Conservation (phyloP, 768 basidiomycete species). For the Mycena venus region DNA sequence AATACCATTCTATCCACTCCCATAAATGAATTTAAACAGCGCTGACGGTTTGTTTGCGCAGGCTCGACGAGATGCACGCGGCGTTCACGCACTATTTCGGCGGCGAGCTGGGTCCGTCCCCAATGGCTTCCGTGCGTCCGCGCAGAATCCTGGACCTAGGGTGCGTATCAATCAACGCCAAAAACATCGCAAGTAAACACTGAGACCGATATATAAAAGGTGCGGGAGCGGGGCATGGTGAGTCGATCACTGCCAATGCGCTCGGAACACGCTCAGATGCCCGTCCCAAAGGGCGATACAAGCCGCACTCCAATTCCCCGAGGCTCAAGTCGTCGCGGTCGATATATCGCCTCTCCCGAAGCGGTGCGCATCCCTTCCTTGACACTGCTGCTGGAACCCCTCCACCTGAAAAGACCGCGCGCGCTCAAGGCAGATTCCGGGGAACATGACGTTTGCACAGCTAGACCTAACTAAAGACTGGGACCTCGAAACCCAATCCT, state of each 20-base stretch:
- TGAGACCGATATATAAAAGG: too few species aligned
- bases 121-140: background rate
- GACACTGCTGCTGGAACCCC: background rate
- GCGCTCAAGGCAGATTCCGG: background rate
- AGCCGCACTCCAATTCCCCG: too few species aligned
- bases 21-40: background rate
- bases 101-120: background rate
- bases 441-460: background rate
- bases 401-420: background rate
- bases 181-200: too few species aligned
- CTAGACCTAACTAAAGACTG: background rate
- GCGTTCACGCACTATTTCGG: background rate
- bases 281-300: too few species aligned
- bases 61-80: background rate
- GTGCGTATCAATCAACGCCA: background rate
- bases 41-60: background rate
- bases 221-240: too few species aligned
- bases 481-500: background rate
- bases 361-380: background rate
- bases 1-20: background rate
- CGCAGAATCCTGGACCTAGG: conserved; percentile 6
- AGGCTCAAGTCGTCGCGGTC: too few species aligned
- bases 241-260: too few species aligned
- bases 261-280: too few species aligned
- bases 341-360: background rate